A percentile compares a stretch with the other conserved stretches of the same genome.
These are phyloP conservation scores for Pythium utonaiense DNA, from an alignment of 352 stramenopile genomes.

Conservation along the genomic window DNA sequence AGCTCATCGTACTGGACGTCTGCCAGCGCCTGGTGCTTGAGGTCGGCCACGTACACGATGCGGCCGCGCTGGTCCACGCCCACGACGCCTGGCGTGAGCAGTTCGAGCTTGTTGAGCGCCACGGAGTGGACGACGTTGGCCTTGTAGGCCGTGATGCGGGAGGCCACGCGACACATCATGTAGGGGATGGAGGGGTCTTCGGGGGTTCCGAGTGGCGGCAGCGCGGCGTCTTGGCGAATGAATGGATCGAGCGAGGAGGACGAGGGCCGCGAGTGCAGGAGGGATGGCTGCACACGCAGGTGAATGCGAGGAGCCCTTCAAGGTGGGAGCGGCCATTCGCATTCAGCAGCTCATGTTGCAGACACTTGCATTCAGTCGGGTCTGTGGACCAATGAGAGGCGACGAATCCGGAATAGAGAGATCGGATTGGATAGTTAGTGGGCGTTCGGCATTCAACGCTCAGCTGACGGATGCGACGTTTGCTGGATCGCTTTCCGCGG, in stretches of 20 bases:
- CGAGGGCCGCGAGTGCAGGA: neutral
- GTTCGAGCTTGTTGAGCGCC: conserved; percentile 47
- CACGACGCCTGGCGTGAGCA: conserved; percentile 63
- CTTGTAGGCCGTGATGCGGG: conserved; percentile 61
- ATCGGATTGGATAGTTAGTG: neutral
- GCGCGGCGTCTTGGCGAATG: conserved; percentile 3
- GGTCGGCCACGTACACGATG: conserved; percentile 49
- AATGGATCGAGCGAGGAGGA: neutral
- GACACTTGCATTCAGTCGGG: neutral
- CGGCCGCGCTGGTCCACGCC: conserved; percentile 42
- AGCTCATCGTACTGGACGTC: conserved; percentile 31
- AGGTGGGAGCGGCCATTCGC: neutral
- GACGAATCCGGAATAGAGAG: neutral
- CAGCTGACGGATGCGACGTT: neutral
- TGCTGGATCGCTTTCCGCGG: neutral
- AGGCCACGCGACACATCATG: conserved; percentile 12
- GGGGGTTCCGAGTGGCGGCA: conserved; percentile 1
- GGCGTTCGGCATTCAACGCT: neutral
- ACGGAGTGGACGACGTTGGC: conserved; percentile 75
- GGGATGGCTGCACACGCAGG: neutral
- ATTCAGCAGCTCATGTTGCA: conserved; percentile 2
- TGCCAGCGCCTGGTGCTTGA: conserved; percentile 23
- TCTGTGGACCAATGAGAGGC: neutral
- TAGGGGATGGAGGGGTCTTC: neutral
- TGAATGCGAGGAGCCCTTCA: conserved; percentile 5